phyloP scores from a whole-genome alignment of 225 moss, liverwort and hornwort genomes.

The Asterella californica region DNA sequence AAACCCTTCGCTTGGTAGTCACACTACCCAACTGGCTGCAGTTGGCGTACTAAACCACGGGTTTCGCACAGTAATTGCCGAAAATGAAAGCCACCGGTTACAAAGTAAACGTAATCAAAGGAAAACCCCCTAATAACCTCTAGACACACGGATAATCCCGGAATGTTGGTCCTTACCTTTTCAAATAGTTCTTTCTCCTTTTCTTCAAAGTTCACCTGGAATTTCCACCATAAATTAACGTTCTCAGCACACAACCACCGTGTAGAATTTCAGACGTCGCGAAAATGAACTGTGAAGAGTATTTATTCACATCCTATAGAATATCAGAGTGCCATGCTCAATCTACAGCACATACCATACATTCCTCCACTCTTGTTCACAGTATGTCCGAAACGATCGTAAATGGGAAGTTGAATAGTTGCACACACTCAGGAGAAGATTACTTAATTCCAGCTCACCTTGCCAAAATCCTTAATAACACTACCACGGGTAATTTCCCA shows the following conservation, averaged over 20 bases:
- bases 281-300: too few species aligned
- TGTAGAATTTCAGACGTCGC: not conserved
- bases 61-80: too few species aligned
- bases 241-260: not conserved
- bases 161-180: slow-evolving; percentile 42
- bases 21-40: not conserved
- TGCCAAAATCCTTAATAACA: slow-evolving; percentile 72
- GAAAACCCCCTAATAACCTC: not conserved
- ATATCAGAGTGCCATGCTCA: not conserved
- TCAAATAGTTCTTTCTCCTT: slow-evolving; percentile 84
- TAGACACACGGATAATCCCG: not conserved
- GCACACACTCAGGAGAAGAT: not conserved
- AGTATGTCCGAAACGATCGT: not conserved
- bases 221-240: not conserved
- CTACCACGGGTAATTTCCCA: slow-evolving; percentile 95
- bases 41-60: not conserved
- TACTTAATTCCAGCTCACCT: slow-evolving; percentile 42
- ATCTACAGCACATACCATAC: too few species aligned
- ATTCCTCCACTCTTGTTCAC: too few species aligned
- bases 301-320: too few species aligned
- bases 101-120: not conserved
- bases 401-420: not conserved
- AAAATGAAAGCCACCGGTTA: too few species aligned
- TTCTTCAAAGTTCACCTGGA: slow-evolving; percentile 77
- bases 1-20: not conserved